A percentile compares a stretch with the other conserved stretches of the same genome.
phyloP scores from a whole-genome alignment of 371 early-diverging fungal species.

The Mucor racemosus region DNA sequence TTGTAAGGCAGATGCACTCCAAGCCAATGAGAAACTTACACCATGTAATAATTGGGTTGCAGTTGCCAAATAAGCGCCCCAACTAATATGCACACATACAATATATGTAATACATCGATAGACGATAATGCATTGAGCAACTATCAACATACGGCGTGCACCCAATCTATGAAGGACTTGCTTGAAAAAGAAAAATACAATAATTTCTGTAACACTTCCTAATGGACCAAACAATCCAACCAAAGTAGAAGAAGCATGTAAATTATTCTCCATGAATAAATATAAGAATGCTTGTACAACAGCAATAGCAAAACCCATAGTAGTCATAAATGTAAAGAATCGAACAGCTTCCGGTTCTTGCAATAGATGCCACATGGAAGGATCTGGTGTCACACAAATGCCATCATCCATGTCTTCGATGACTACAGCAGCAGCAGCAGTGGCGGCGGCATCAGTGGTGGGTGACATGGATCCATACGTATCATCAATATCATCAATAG shows the following conservation, averaged over 20 bases:
- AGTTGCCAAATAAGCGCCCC: conserved; percentile 33
- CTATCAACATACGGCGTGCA: conserved; percentile 29
- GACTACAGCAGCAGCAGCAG: background rate
- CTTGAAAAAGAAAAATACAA: conserved; percentile 43
- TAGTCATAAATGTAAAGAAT: conserved; percentile 34
- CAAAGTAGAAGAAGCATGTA: conserved; percentile 33
- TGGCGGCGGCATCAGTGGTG: background rate
- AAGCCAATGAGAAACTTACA: conserved; percentile 33
- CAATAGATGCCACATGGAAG: conserved; percentile 33
- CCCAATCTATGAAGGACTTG: conserved; percentile 34
- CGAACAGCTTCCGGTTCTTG: conserved; percentile 22
- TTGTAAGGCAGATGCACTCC: conserved; percentile 44
- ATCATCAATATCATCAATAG: background rate
- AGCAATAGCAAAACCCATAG: conserved; percentile 32
- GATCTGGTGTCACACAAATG: background rate
- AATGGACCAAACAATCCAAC: conserved; percentile 41
- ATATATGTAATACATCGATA: conserved; percentile 37
- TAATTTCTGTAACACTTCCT: conserved; percentile 38
- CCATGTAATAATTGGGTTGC: conserved; percentile 39
- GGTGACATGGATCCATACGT: conserved; percentile 15
- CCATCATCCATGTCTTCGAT: conserved; percentile 14
- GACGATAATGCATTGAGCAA: conserved; percentile 27
- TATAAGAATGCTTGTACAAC: conserved; percentile 38
- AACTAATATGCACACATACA: conserved; percentile 11
- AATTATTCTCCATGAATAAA: conserved; percentile 38